Conservation (phyloP, 345 rosid species). For the Dipteronia dyeriana region DNA sequence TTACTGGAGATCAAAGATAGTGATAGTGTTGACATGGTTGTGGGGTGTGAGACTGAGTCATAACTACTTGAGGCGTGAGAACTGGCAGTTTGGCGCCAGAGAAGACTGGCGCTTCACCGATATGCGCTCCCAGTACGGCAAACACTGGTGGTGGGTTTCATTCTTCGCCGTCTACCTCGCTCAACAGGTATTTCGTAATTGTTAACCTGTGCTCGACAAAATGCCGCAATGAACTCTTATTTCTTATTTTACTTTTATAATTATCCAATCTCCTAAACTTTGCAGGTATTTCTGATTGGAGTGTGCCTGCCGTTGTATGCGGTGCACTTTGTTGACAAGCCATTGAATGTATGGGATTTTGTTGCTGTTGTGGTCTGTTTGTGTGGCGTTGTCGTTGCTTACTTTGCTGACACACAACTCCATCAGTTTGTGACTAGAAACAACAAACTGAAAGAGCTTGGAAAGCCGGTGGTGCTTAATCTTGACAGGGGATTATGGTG, state of each 20-base stretch:
- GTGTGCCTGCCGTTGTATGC: slow-evolving; percentile 68
- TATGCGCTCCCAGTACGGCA: slow-evolving; percentile 77
- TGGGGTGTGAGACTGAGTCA: slow-evolving; percentile 87
- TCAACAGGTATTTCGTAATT: slow-evolving; percentile 65
- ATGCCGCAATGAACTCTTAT: slow-evolving; percentile 34
- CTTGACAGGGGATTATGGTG: slow-evolving; percentile 85
- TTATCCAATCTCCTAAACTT: background rate
- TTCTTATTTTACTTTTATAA: background rate
- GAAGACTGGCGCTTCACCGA: slow-evolving; percentile 97
- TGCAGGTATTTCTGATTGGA: slow-evolving; percentile 84
- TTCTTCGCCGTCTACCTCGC: slow-evolving; percentile 81
- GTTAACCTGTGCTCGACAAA: slow-evolving; percentile 35
- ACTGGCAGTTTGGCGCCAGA: slow-evolving; percentile 95
- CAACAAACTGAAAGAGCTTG: slow-evolving; percentile 66
- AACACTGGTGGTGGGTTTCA: slow-evolving; percentile 93
- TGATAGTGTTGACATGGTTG: slow-evolving; percentile 62
- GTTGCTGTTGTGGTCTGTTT: slow-evolving; percentile 58
- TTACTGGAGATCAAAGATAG: slow-evolving; percentile 66
- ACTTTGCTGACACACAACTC: slow-evolving; percentile 83
- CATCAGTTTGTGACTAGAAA: slow-evolving; percentile 71
- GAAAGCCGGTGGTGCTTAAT: slow-evolving; percentile 61
- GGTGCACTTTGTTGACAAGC: slow-evolving; percentile 65
- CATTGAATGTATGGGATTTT: slow-evolving; percentile 64
- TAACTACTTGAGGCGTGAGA: slow-evolving; percentile 91
- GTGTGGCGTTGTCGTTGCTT: slow-evolving; percentile 67